Percentiles rank a stretch among this genome's conserved stretches.
phyloP scores from a whole-genome alignment of 2,329 filamentous ascomycete genomes.

The Claviceps capensis region DNA sequence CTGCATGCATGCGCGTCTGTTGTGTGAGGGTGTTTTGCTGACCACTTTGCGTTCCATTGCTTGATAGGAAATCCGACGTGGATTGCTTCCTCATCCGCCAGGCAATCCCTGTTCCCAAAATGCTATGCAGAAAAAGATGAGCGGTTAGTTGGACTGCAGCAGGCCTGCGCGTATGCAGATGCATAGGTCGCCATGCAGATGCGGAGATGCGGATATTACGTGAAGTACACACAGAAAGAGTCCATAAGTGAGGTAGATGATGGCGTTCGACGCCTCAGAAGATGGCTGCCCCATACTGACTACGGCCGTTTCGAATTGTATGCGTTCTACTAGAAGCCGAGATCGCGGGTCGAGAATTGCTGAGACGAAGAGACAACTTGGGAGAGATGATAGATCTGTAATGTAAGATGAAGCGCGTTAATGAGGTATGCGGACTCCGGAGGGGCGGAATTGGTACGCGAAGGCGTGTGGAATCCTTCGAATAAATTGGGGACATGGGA shows the following conservation, averaged over 20 bases:
- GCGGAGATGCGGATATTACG: no score
- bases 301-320: not conserved
- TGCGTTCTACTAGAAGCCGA: not conserved
- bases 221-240: constrained; percentile 51
- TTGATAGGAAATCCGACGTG: constrained; percentile 58
- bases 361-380: not conserved
- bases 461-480: no score
- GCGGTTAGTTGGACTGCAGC: not conserved
- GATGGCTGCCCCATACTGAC: constrained; percentile 60
- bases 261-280: constrained; percentile 62
- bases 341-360: no score
- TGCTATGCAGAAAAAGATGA: constrained; percentile 25
- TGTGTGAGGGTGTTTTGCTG: constrained; percentile 21
- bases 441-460: no score
- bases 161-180: no score
- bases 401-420: no score
- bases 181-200: no score
- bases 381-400: no score
- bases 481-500: no score
- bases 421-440: no score
- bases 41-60: constrained; percentile 78
- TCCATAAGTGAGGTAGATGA: constrained; percentile 70
- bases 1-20: not conserved
- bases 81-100: constrained; percentile 48
- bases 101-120: constrained; percentile 47